Percentiles rank a stretch among this genome's conserved stretches.
Conservation (phyloP, 805 yeast species). For the Candida sithepensis region DNA sequence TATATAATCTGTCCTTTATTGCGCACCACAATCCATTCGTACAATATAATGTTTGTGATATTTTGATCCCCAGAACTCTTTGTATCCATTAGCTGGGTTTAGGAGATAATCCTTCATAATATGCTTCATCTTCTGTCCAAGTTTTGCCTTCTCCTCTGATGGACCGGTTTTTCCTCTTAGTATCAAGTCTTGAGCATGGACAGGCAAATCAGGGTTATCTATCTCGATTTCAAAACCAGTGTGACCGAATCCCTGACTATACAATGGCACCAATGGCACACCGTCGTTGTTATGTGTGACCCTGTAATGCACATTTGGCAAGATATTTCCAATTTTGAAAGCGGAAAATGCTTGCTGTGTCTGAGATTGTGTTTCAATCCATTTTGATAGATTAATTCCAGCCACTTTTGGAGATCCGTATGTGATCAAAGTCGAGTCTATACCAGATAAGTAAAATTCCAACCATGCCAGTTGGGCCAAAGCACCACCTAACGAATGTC, state of each 20-base stretch:
- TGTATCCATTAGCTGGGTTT: not conserved
- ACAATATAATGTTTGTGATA: not conserved
- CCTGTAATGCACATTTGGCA: not conserved
- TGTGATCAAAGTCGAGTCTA: not conserved
- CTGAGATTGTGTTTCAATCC: not conserved
- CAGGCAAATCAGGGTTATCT: not conserved
- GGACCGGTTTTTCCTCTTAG: not conserved
- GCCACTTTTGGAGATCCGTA: not conserved
- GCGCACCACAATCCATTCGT: not conserved
- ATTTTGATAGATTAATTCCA: not conserved
- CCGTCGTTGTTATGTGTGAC: not conserved
- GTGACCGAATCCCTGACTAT: not conserved
- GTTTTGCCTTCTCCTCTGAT: not conserved
- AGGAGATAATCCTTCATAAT: not conserved
- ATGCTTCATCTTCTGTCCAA: not conserved
- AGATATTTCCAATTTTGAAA: not conserved
- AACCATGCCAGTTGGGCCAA: conserved; percentile 14
- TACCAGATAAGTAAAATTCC: conserved; percentile 3
- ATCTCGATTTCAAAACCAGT: not conserved
- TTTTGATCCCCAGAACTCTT: not conserved
- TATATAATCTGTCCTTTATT: too few species aligned
- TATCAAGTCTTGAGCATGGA: not conserved
- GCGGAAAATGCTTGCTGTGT: not conserved
- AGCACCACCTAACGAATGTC: conserved; percentile 20
- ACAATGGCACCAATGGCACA: not conserved